Conservation (phyloP, 495 filamentous ascomycete genomes). For the Neurospora sp. region DNA sequence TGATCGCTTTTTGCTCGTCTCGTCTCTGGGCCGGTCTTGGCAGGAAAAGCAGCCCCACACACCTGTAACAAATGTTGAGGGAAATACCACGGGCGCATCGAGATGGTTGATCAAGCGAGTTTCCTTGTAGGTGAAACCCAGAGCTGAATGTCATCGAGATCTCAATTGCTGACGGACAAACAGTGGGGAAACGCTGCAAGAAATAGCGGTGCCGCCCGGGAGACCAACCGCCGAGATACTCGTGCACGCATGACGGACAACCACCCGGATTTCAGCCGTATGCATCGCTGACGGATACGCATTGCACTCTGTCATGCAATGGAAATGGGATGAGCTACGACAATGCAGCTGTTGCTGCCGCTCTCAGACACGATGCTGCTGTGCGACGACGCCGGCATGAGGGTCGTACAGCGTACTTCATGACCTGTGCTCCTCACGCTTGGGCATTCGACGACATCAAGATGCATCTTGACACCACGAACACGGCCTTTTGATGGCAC, state of each 20-base stretch:
- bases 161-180: not conserved
- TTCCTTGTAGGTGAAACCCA: not conserved
- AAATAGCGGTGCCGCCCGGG: not conserved
- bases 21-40: not conserved
- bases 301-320: not conserved
- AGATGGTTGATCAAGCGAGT: not conserved
- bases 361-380: not conserved
- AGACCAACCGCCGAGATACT: not conserved
- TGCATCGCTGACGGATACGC: not conserved
- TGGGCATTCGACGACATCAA: not conserved
- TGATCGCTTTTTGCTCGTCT: not conserved
- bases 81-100: not conserved
- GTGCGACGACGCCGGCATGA: not conserved
- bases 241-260: not conserved
- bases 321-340: not conserved
- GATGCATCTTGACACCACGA: not conserved
- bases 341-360: not conserved
- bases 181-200: not conserved
- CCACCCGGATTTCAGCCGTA: not conserved
- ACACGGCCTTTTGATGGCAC: no score
- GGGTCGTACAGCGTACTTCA: not conserved
- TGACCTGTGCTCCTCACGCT: not conserved
- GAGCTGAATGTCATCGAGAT: not conserved
- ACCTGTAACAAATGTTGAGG: not conserved
- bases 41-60: not conserved